Base-by-base conservation (phyloP, 129 eudicot genomes). In the Sambucus nigra region DNA sequence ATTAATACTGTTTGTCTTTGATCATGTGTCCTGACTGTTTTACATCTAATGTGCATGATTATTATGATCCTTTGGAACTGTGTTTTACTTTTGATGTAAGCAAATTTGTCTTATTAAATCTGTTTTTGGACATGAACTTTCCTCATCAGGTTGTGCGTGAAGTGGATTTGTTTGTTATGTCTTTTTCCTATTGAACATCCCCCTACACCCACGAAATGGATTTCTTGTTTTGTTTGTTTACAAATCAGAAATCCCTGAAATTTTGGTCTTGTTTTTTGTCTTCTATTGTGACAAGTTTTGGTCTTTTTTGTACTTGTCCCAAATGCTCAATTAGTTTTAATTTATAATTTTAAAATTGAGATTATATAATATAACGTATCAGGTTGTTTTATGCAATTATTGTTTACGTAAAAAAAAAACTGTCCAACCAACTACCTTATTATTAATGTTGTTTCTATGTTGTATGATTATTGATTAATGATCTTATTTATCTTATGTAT, bases 201-300 rank as follows among this genome's bases (percentile, higher is more conserved):
- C 52, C 65, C 50, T 39, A n/a, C n/a, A n/a, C n/a, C n/a, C 15
- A 13, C 47, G 35, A 53, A 26, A 68, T 67, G 57, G 28, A 31
- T 41, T 32, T 51, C 33, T 31, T 18, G 22, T 33, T 54, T 27
- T 27, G n/a, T 27, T 19, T 59, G n/a, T n/a, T 35, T 26, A 14
- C 13, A 40, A 5, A 40, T 11, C 46, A 16, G 31, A 32, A 60
- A 56, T 18, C n/a, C 72, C 57, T 61, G 40, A 49, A 25, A 50
- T 69, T 13, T 10, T 48, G 47, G 32, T 23, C 50, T 16, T 33
- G n/a, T 53, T 26, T 72, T 20, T n/a, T n/a, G n/a, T 28, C 54
- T 19, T 60, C 32, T 26, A 14, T 11, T n/a, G 46, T 48, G 26
- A 25, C 40, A 5, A 16, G 21, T 16, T 6, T 11, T 25, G n/a